Evolutionary conservation across 2,329 filamentous ascomycete species (phyloP).

Genomic region (Aschersonia sp.): DNA sequence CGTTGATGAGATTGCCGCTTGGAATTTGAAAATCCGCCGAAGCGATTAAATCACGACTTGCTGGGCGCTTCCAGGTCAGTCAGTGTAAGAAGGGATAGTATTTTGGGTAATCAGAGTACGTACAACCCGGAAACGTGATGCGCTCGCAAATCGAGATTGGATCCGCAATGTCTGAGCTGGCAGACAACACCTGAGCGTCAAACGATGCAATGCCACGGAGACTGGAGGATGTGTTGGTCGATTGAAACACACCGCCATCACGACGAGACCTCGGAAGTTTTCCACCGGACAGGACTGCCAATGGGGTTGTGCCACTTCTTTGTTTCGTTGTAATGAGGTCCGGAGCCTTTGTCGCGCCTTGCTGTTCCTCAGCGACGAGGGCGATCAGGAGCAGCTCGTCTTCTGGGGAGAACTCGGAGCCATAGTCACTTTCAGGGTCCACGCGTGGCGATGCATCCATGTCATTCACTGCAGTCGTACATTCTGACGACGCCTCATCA

Average conservation of each 20-base stretch:
- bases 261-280: neutral
- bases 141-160: constrained; percentile 9
- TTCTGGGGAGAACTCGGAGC: constrained; percentile 30
- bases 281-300: neutral
- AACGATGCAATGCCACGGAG: too few relatives aligned
- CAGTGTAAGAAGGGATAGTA: constrained; percentile 2
- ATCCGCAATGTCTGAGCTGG: neutral
- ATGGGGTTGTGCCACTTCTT: neutral
- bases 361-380: constrained; percentile 12
- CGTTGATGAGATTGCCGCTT: constrained; percentile 1
- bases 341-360: neutral
- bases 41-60: constrained; percentile 27
- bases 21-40: constrained; percentile 7
- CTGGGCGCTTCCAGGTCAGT: constrained; percentile 61
- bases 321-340: neutral
- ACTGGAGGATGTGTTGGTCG: neutral
- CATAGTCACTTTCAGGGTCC: constrained; percentile 24
- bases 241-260: neutral
- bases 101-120: constrained; percentile 10
- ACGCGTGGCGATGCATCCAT: constrained; percentile 1
- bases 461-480: neutral
- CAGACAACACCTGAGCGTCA: neutral
- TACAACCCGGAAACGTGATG: constrained; percentile 39
- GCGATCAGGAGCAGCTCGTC: constrained; percentile 27
- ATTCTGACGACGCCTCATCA: neutral